These are phyloP conservation scores for Zygotorulaspora mrakii DNA, from an alignment of 1,139 yeast genomes.

Conservation along the genomic window DNA sequence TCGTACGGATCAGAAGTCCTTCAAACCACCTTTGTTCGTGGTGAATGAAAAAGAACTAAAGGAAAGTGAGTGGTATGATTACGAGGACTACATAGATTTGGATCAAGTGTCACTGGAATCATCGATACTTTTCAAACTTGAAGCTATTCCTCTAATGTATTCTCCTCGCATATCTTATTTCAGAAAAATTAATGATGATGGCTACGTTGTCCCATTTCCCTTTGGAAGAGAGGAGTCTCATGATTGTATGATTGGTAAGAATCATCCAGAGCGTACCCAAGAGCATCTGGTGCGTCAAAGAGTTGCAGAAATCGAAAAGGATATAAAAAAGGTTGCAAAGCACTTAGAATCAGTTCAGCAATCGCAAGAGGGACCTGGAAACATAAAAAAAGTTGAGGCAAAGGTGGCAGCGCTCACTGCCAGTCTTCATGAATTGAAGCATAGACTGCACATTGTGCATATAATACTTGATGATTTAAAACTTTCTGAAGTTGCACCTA, in stretches of 20 bases:
- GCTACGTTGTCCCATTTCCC: slow-evolving; percentile 52
- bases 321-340: slow-evolving; percentile 23
- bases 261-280: slow-evolving; percentile 55
- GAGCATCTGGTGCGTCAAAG: slow-evolving; percentile 43
- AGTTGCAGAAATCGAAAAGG: slow-evolving; percentile 43
- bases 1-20: slow-evolving; percentile 16
- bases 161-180: slow-evolving; percentile 76
- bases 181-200: slow-evolving; percentile 56
- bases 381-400: slow-evolving; percentile 17
- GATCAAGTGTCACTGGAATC: slow-evolving; percentile 50
- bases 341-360: slow-evolving; percentile 14
- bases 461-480: slow-evolving; percentile 36
- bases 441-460: slow-evolving; percentile 39
- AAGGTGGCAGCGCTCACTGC: slow-evolving; percentile 26
- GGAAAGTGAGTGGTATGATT: slow-evolving; percentile 67
- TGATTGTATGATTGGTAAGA: slow-evolving; percentile 56
- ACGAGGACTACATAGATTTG: slow-evolving; percentile 72
- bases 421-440: slow-evolving; percentile 40
- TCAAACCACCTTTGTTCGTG: slow-evolving; percentile 8
- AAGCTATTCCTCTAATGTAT: slow-evolving; percentile 58
- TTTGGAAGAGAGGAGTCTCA: slow-evolving; percentile 70
- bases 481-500: slow-evolving; percentile 32
- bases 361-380: slow-evolving; percentile 9
- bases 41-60: slow-evolving; percentile 19
- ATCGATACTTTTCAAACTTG: slow-evolving; percentile 51